These are phyloP conservation scores for Triticum aestivum DNA, from an alignment of 176 grass and related monocot genomes.

Conservation along the genomic window DNA sequence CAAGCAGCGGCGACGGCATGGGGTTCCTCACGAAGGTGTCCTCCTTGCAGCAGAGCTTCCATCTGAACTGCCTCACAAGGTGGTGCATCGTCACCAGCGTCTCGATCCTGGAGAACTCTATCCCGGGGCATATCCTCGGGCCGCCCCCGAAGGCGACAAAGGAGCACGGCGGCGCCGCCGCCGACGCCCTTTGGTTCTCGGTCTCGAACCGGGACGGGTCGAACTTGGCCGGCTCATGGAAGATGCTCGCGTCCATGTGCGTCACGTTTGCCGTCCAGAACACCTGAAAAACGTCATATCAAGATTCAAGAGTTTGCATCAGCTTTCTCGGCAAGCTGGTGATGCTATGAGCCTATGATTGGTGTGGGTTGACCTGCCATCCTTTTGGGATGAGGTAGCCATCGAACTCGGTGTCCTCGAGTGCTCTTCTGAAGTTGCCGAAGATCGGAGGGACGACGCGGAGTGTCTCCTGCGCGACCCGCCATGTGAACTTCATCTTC, in stretches of 20 bases:
- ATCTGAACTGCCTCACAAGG: constrained; percentile 32
- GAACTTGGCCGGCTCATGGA: constrained; percentile 32
- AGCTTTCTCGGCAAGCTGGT: background rate
- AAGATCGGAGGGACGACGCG: constrained; percentile 44
- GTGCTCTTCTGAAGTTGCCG: constrained; percentile 41
- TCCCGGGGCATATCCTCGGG: constrained; percentile 33
- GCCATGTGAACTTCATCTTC: constrained; percentile 51
- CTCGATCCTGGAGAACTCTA: constrained; percentile 47
- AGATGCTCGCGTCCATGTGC: constrained; percentile 45
- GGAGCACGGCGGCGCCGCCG: constrained; percentile 19
- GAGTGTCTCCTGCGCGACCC: constrained; percentile 39
- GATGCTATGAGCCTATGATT: no score
- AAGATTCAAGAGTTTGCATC: background rate
- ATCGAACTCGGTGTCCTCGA: constrained; percentile 42
- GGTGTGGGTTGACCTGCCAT: background rate
- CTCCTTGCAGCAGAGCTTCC: constrained; percentile 33
- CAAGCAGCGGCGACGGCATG: background rate
- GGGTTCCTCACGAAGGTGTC: constrained; percentile 3
- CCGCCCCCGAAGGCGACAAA: constrained; percentile 55
- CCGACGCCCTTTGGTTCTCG: background rate
- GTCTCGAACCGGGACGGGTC: constrained; percentile 28
- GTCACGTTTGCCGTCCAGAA: constrained; percentile 48
- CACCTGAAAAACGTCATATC: constrained; percentile 6
- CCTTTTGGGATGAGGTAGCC: constrained; percentile 52
- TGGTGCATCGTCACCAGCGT: constrained; percentile 52